phyloP scores from a whole-genome alignment of 495 filamentous ascomycete genomes.

The Podospora pseudoanserina region DNA sequence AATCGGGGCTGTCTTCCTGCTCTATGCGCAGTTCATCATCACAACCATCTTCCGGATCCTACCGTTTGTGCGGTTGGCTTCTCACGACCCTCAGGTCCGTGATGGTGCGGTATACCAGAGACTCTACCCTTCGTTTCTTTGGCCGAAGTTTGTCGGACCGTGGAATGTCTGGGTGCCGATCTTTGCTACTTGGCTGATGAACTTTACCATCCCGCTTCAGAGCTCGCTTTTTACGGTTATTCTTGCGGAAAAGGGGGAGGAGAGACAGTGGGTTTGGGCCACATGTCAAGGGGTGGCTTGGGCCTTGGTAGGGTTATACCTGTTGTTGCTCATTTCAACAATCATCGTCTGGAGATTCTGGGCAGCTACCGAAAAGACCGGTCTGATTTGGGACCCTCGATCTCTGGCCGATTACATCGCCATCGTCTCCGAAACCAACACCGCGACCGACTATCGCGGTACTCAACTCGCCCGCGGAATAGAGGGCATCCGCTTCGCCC shows the following conservation, averaged over 20 bases:
- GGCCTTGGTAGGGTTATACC: conserved; percentile 71
- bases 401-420: conserved; percentile 74
- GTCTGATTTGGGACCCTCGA: conserved; percentile 80
- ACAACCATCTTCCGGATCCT: conserved; percentile 70
- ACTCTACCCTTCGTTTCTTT: conserved; percentile 50
- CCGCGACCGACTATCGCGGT: conserved; percentile 58
- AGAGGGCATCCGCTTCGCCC: conserved; percentile 43
- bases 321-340: conserved; percentile 58
- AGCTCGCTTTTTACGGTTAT: conserved; percentile 49
- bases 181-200: conserved; percentile 44
- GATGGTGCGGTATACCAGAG: conserved; percentile 51
- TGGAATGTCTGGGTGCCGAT: conserved; percentile 46
- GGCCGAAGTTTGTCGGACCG: conserved; percentile 41
- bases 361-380: conserved; percentile 56
- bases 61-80: conserved; percentile 73
- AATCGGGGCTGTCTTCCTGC: conserved; percentile 63
- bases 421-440: conserved; percentile 75
- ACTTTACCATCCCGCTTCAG: conserved; percentile 45
- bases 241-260: conserved; percentile 32
- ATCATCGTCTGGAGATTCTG: conserved; percentile 48
- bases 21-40: conserved; percentile 73
- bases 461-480: conserved; percentile 56
- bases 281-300: conserved; percentile 72
- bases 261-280: conserved; percentile 65
- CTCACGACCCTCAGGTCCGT: conserved; percentile 46